Evolutionary conservation across 768 basidiomycete genomes (phyloP), one percentile per base, ranked within the genome.

Genomic region (Royoungia palumana): DNA sequence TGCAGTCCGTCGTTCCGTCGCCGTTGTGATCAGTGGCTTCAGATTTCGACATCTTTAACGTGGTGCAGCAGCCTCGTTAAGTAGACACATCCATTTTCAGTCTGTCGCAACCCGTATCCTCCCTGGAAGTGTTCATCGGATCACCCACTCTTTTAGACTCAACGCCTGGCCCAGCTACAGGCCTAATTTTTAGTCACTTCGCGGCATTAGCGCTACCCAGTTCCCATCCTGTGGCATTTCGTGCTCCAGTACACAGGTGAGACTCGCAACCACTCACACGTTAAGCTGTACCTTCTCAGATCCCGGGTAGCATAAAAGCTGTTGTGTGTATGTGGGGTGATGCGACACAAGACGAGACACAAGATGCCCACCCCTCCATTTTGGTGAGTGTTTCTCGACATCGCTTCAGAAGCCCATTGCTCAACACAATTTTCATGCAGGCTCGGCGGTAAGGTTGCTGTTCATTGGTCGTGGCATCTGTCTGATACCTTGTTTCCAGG

Each of bases 401-500:
- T n/a, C 14, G 27, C 39, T 21, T 1, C 7, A 13, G 24, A 7
- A n/a, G n/a, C n/a, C 20, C 13, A 35, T 41, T 38, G 25, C 44
- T 60, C 21, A 54, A 34, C 37, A 6, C n/a, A 2, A 1, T 39
- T 41, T 41, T 30, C 44, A 42, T 45, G 27, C 49, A 85, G 83
- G 82, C 75, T 85, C 46, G 83, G 83, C 74, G 83, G 83, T 83
- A 62, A 50, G 54, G 41, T 30, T 37, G 16, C n/a, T 17, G 17
- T 49, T 32, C 35, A 30, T 25, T 21, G 22, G 28, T 22, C n/a
- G 17, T 21, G 17, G 13, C 39, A 35, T 41, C 36, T 14, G 28
- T 37, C 46, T 53, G 20, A 56, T 45, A 44, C 6, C 56, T 48
- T 51, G 53, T 27, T 53, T 24, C 41, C 48, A 84, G 83, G 83